These are phyloP conservation scores for Ganoderma lucidum DNA, from an alignment of 1,284 basidiomycete species.

Conservation along the genomic window DNA sequence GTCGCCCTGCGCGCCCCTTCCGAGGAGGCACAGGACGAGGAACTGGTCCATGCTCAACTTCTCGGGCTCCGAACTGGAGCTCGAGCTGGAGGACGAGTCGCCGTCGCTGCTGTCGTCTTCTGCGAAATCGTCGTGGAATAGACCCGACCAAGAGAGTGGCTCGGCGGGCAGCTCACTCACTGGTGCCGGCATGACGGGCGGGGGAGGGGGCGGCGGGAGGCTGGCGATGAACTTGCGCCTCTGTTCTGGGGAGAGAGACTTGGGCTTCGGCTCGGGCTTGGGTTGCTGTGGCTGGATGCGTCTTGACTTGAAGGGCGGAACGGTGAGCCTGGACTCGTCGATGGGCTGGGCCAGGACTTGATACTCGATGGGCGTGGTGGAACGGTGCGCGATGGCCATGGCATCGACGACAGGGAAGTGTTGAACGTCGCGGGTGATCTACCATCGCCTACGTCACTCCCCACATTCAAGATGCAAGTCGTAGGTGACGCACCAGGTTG, in stretches of 20 bases:
- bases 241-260: conserved; percentile 1
- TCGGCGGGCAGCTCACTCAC: not conserved
- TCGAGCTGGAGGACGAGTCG: not conserved
- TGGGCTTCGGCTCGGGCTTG: not conserved
- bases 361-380: not conserved
- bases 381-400: not conserved
- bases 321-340: conserved; percentile 2
- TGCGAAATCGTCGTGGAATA: conserved; percentile 3
- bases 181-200: not conserved
- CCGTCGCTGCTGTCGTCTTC: not conserved
- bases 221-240: conserved; percentile 4
- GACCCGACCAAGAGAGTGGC: not conserved
- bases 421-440: conserved; percentile 4
- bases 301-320: not conserved
- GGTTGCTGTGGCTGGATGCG: not conserved
- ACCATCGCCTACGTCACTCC: not conserved
- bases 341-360: not conserved
- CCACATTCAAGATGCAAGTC: not conserved
- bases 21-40: conserved; percentile 31
- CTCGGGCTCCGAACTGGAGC: not conserved
- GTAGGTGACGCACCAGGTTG: not conserved
- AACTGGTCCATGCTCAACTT: conserved; percentile 28
- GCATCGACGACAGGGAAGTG: not conserved
- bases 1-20: conserved; percentile 36
- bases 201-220: not conserved